Percentiles rank a stretch among this genome's conserved stretches.
These are phyloP conservation scores for Talaromyces amestolkiae DNA, from an alignment of 2,329 filamentous ascomycete species.

Conservation along the genomic window DNA sequence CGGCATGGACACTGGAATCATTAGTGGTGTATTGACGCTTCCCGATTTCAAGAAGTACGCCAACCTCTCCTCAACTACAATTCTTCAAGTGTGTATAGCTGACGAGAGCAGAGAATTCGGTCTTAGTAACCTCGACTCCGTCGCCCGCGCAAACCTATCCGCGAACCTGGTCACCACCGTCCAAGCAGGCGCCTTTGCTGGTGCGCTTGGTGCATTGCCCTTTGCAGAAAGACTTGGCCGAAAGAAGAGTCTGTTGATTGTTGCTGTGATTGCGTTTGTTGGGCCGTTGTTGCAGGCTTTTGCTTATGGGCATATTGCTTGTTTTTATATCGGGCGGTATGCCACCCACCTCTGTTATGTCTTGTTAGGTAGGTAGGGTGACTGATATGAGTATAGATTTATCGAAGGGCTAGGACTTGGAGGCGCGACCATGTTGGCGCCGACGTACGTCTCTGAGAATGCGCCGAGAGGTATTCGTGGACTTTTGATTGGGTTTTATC, in stretches of 20 bases:
- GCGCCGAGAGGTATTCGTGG: constrained; percentile 57
- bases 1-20: constrained; percentile 65
- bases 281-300: constrained; percentile 61
- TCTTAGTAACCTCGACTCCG: constrained; percentile 59
- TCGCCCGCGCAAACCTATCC: constrained; percentile 14
- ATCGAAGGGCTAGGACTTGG: constrained; percentile 29
- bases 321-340: not conserved
- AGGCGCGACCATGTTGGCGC: constrained; percentile 53
- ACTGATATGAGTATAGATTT: not conserved
- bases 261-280: constrained; percentile 57
- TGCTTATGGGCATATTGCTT: not conserved
- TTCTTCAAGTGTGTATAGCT: not conserved
- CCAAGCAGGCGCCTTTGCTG: constrained; percentile 63
- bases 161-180: constrained; percentile 61
- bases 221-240: constrained; percentile 57
- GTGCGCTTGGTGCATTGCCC: constrained; percentile 25
- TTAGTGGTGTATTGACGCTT: constrained; percentile 65
- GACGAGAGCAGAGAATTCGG: constrained; percentile 50
- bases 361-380: no score
- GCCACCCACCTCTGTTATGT: not conserved
- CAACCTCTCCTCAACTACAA: not conserved
- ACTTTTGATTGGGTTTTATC: constrained; percentile 52
- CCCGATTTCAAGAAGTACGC: constrained; percentile 55
- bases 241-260: constrained; percentile 55
- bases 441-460: constrained; percentile 58